A percentile compares a stretch with the other conserved stretches of the same genome.
Evolutionary conservation across 2,329 filamentous ascomycete species (phyloP).

Genomic region (Corniculantispora saksenae): DNA sequence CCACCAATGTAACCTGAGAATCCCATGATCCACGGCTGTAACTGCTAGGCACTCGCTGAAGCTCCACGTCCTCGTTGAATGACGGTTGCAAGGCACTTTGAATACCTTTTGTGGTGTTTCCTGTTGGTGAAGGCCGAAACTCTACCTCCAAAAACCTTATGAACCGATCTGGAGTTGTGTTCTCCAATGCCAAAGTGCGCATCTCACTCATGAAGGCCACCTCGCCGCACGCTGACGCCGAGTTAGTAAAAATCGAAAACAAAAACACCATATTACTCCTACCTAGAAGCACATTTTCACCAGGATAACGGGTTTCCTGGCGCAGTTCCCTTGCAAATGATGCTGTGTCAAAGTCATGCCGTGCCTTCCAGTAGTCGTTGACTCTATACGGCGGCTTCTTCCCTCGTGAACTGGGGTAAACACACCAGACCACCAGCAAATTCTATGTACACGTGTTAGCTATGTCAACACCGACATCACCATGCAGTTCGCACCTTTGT

Average conservation of each 20-base stretch:
- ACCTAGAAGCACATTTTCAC: neutral
- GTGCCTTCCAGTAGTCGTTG: neutral
- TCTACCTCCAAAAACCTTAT: neutral
- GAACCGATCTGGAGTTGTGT: neutral
- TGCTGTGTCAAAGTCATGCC: neutral
- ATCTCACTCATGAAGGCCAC: neutral
- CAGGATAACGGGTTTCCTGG: neutral
- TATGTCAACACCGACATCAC: neutral
- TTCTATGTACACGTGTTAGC: neutral
- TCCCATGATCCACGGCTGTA: neutral
- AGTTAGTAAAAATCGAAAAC: neutral
- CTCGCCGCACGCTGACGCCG: neutral
- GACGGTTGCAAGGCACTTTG: neutral
- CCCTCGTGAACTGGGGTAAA: neutral
- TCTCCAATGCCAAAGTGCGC: neutral
- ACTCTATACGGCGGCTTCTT: neutral
- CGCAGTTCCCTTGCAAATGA: neutral
- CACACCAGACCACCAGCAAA: neutral
- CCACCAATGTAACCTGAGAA: neutral
- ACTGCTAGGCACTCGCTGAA: neutral
- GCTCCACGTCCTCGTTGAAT: neutral
- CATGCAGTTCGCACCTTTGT: neutral
- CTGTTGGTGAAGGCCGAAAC: neutral
- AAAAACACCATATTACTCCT: neutral
- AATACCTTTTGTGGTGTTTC: neutral